Evolutionary conservation across 176 grass and related monocot species (phyloP), one percentile per base, ranked within the genome.

Genomic region (Avena atlantica): DNA sequence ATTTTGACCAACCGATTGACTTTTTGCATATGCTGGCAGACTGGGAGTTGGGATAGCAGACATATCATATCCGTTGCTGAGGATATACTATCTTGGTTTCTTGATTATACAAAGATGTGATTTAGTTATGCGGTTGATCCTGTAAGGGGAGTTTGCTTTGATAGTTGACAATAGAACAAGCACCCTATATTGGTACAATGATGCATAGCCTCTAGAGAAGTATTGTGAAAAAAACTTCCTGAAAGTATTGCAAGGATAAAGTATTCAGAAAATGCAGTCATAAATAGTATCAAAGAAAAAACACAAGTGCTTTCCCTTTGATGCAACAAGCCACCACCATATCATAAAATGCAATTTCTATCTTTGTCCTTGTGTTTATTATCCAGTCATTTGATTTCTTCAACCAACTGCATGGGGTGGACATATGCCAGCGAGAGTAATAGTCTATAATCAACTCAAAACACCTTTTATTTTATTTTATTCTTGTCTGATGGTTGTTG

Each of bases 1-100:
- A 25, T 49, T 14, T 80, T 84, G 76, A 76, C 69, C 76, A 75
- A 67, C 51, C 45, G 23, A 4, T 79, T 87, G 75, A 87, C 85
- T 81, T 87, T 87, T 79, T 45, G 21, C 36, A 1, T 53, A 53
- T 53, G 60, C 44, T 80, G 20, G 57, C 24, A 19, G 19, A 53
- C 51, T 44, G 42, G 50, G 47, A 29, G 45, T 80, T 64, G 73
- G 21, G 1, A 0, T 53, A 14, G 11, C 31, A 73, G 51, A 3
- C 53, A 10, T 24, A 10, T 64, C 29, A 49, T 47, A 12, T 83
- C 12, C n/a, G 5, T 87, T 59, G 20, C 47, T 12, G 9, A 23
- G 59, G 81, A 67, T 56, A 49, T 64, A 20, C 52, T 55, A 57
- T 57, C 58, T 51, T 66, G 83, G 40, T 59, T 29, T 50, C 17